Evolutionary conservation across 2,329 filamentous ascomycete species (phyloP).

Genomic region (Botrytis hyacinthi): DNA sequence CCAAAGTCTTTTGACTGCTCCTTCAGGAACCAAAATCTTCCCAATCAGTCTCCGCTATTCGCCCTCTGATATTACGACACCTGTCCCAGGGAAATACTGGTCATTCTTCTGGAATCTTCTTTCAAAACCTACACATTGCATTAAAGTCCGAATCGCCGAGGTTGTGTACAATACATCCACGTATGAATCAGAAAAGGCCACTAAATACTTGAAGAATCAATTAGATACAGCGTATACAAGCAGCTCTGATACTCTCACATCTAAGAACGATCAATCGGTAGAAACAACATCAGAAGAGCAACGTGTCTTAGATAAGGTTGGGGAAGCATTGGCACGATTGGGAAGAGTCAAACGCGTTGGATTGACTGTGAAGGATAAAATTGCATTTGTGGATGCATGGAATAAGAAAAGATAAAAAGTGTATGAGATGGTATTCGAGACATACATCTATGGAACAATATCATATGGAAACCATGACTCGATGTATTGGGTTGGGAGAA

Average conservation of each 20-base stretch:
- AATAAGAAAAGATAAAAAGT: slow-evolving; percentile 41
- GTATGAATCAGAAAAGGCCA: slow-evolving; percentile 34
- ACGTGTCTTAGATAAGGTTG: slow-evolving; percentile 72
- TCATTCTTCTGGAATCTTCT: slow-evolving; percentile 84
- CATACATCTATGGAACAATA: neutral
- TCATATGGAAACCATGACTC: neutral
- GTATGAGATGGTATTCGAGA: neutral
- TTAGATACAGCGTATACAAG: slow-evolving; percentile 35
- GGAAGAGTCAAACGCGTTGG: slow-evolving; percentile 87
- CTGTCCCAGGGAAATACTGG: slow-evolving; percentile 70
- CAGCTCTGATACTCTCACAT: slow-evolving; percentile 36
- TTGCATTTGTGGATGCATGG: slow-evolving; percentile 75
- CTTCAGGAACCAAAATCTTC: slow-evolving; percentile 73
- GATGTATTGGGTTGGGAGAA: neutral
- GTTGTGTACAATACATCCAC: slow-evolving; percentile 56
- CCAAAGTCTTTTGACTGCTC: slow-evolving; percentile 68
- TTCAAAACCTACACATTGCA: slow-evolving; percentile 80
- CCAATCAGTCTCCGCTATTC: slow-evolving; percentile 89
- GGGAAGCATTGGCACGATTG: slow-evolving; percentile 81
- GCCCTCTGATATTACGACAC: slow-evolving; percentile 85
- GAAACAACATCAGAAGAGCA: slow-evolving; percentile 55
- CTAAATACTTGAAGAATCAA: slow-evolving; percentile 38
- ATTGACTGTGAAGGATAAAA: slow-evolving; percentile 78
- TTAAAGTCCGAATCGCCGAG: slow-evolving; percentile 87
- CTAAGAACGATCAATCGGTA: slow-evolving; percentile 30